phyloP scores from a whole-genome alignment of 2,329 filamentous ascomycete species.

The Aureobasidium sp. region DNA sequence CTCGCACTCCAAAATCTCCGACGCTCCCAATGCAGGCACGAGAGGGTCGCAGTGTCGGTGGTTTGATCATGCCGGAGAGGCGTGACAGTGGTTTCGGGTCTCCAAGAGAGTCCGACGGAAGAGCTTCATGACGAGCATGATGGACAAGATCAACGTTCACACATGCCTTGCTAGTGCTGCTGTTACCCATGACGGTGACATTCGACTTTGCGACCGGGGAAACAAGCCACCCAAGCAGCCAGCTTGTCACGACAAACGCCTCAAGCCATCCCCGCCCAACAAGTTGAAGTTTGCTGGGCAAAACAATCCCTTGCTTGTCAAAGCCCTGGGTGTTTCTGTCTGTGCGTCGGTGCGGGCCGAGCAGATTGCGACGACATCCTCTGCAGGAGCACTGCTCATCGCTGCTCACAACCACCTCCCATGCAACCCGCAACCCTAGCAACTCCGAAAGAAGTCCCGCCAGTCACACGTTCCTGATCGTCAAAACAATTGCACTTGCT shows the following conservation, averaged over 20 bases:
- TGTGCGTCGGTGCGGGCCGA: conserved; percentile 10
- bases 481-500: not conserved
- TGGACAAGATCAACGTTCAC: not conserved
- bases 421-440: not conserved
- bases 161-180: conserved; percentile 2
- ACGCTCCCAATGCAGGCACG: not conserved
- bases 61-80: not conserved
- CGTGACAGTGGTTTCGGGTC: conserved; percentile 6
- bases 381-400: not conserved
- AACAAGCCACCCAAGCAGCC: not conserved
- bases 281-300: not conserved
- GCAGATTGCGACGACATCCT: not conserved
- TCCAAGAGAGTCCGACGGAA: conserved; percentile 11
- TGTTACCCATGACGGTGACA: conserved; percentile 4
- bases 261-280: not conserved
- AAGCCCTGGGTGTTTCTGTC: not conserved
- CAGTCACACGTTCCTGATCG: conserved; percentile 8
- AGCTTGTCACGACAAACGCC: not conserved
- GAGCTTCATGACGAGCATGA: conserved; percentile 9
- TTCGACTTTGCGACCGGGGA: conserved; percentile 1
- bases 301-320: not conserved
- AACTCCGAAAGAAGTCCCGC: conserved; percentile 3
- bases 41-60: conserved; percentile 8
- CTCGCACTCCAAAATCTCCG: not conserved
- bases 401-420: not conserved